These are phyloP conservation scores for Thermoascus crustaceus DNA, from an alignment of 2,329 filamentous ascomycete genomes.

Conservation along the genomic window DNA sequence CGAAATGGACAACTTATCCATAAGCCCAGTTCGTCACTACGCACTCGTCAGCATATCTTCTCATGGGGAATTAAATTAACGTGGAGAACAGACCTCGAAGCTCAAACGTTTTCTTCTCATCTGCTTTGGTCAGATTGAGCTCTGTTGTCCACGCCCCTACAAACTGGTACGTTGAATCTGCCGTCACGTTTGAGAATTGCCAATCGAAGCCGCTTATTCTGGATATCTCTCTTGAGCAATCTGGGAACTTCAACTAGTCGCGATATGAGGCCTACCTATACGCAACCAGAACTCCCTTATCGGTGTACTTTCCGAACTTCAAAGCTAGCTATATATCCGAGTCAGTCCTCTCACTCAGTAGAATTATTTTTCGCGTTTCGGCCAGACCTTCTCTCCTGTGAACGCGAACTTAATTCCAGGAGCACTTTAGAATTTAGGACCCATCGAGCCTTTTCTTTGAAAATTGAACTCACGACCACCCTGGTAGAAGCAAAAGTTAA, in stretches of 20 bases:
- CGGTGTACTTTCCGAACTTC: conserved; percentile 47
- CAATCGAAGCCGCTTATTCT: conserved; percentile 53
- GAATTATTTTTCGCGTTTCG: not conserved
- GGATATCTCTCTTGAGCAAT: too few species aligned
- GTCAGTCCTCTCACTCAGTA: too few species aligned
- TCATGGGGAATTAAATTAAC: too few species aligned
- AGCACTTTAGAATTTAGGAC: conserved; percentile 23
- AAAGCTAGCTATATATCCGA: conserved; percentile 42
- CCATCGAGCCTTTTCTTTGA: not conserved
- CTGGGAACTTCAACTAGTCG: conserved; percentile 1
- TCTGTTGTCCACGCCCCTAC: conserved; percentile 40
- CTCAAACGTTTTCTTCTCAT: conserved; percentile 46
- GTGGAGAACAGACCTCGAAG: conserved; percentile 32
- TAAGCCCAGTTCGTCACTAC: conserved; percentile 53
- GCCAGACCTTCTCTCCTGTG: conserved; percentile 39
- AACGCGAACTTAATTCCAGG: conserved; percentile 51
- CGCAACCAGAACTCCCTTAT: conserved; percentile 44
- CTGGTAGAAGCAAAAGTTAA: conserved; percentile 14
- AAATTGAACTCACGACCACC: conserved; percentile 46
- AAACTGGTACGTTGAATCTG: conserved; percentile 49
- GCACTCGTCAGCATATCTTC: conserved; percentile 7
- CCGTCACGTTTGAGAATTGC: conserved; percentile 54
- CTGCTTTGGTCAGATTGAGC: conserved; percentile 36
- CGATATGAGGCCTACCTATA: conserved; percentile 30
- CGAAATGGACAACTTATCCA: conserved; percentile 29